Conservation (phyloP, 2,329 filamentous ascomycete genomes). For the Pestalotiopsis sp. region DNA sequence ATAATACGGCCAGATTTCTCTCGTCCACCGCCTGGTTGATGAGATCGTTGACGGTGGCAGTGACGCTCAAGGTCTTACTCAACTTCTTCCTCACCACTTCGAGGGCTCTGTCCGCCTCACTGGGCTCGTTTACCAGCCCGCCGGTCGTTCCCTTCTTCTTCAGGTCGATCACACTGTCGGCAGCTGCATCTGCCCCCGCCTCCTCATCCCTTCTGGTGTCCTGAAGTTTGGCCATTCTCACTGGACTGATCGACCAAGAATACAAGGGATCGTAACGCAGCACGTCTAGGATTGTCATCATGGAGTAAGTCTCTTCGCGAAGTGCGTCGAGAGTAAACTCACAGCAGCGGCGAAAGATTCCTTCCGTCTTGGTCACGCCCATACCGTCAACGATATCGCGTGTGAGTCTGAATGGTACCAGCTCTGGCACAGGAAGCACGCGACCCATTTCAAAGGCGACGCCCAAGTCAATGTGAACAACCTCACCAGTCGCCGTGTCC, state of each 20-base stretch:
- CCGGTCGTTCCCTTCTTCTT: slow-evolving; percentile 35
- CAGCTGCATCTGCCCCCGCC: slow-evolving; percentile 33
- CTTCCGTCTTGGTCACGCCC: slow-evolving; percentile 92
- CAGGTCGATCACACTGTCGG: slow-evolving; percentile 39
- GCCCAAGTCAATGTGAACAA: slow-evolving; percentile 94
- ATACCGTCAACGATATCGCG: slow-evolving; percentile 96
- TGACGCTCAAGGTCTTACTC: slow-evolving; percentile 88
- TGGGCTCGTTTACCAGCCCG: slow-evolving; percentile 53
- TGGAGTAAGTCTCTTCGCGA: slow-evolving; percentile 91
- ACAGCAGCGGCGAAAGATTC: slow-evolving; percentile 95
- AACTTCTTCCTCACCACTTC: slow-evolving; percentile 96
- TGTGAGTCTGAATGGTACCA: slow-evolving; percentile 93
- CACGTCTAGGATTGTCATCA: slow-evolving; percentile 98
- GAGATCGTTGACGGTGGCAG: slow-evolving; percentile 92
- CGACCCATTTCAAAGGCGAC: slow-evolving; percentile 97
- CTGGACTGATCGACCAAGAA: slow-evolving; percentile 85
- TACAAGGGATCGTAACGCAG: slow-evolving; percentile 97
- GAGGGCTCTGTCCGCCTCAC: slow-evolving; percentile 86
- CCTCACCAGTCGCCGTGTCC: slow-evolving; percentile 86
- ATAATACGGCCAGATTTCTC: slow-evolving; percentile 86
- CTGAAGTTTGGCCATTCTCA: slow-evolving; percentile 64
- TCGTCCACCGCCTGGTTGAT: slow-evolving; percentile 97
- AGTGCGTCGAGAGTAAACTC: slow-evolving; percentile 96
- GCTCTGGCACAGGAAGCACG: slow-evolving; percentile 90
- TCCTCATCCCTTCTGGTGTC: slow-evolving; percentile 54